phyloP scores from a whole-genome alignment of 768 basidiomycete genomes.

The Termitomyces sp. region DNA sequence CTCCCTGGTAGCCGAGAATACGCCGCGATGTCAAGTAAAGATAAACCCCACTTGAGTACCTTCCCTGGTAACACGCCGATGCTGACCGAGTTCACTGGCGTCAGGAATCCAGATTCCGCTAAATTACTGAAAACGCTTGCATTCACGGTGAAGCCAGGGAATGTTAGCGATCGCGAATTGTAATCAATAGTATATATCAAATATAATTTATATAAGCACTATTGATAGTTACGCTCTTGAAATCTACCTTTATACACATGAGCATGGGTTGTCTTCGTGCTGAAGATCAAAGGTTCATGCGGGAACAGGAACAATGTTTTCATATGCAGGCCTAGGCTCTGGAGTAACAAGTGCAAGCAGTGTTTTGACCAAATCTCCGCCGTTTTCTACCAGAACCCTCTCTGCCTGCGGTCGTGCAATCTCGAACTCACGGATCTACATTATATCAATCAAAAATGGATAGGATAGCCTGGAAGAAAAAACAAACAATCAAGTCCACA shows the following conservation, averaged over 20 bases:
- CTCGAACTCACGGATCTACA: slow-evolving; percentile 60
- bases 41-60: no score
- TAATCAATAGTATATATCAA: background rate
- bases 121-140: background rate
- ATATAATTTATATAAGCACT: background rate
- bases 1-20: slow-evolving; percentile 46
- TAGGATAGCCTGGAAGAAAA: background rate
- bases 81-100: background rate
- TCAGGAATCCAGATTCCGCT: background rate
- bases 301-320: background rate
- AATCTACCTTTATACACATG: background rate
- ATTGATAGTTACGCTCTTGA: background rate
- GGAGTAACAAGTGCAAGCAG: slow-evolving; percentile 34
- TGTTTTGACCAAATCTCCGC: slow-evolving; percentile 47
- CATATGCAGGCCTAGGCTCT: background rate
- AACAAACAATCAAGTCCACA: slow-evolving; percentile 56
- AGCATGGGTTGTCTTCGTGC: background rate
- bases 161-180: background rate
- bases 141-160: background rate
- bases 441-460: background rate
- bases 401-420: slow-evolving; percentile 54
- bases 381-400: slow-evolving; percentile 46
- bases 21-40: slow-evolving; percentile 23
- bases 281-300: background rate
- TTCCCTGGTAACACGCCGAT: no score